Evolutionary conservation across 192 early-diverging fungal species (phyloP).

Genomic region (Umbelopsis isabellina): DNA sequence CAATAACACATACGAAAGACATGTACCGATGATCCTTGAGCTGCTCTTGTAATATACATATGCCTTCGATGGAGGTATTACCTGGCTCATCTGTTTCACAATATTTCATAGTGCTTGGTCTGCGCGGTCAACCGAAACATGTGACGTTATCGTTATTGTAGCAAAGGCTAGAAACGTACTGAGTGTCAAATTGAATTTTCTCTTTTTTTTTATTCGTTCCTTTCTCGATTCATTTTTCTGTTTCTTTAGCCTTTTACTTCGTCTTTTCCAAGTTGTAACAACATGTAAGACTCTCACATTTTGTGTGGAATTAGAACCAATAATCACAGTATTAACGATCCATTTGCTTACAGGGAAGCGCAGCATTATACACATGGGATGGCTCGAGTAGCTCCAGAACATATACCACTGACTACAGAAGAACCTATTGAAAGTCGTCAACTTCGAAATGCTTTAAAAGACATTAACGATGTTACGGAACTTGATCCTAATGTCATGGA

Average conservation of each 20-base stretch:
- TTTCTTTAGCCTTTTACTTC: neutral
- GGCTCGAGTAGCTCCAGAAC: neutral
- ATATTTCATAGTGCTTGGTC: neutral
- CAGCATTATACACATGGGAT: neutral
- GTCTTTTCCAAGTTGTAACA: neutral
- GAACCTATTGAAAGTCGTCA: conserved; percentile 29
- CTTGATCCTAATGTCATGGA: conserved; percentile 10
- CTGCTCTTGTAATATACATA: no score
- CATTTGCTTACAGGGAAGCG: neutral
- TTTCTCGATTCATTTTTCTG: neutral
- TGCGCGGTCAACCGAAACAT: neutral
- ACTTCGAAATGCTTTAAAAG: conserved; percentile 5
- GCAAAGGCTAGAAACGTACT: neutral
- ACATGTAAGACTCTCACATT: neutral
- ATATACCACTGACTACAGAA: conserved; percentile 37
- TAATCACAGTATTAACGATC: neutral
- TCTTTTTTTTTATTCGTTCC: neutral
- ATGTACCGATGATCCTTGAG: no score
- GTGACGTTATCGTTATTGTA: conserved; percentile 1
- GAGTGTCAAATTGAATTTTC: neutral
- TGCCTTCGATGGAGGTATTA: no score
- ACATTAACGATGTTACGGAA: conserved; percentile 18
- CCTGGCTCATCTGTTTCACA: neutral
- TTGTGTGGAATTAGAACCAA: neutral
- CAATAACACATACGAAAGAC: no score